Evolutionary conservation across 768 basidiomycete species (phyloP).

Genomic region (Daedaleopsis nitida): DNA sequence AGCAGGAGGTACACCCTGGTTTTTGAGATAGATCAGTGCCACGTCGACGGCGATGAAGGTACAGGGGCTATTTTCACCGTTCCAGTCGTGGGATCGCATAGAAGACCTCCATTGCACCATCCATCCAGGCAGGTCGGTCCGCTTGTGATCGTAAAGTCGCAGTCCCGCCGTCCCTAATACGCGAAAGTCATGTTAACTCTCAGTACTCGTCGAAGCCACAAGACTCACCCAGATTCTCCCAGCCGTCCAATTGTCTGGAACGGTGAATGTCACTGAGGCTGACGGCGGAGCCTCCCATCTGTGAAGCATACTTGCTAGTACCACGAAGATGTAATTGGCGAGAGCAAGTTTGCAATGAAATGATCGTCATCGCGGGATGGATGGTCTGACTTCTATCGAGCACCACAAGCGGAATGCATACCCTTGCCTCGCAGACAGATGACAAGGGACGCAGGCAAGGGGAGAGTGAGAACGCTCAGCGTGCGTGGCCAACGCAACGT

Average conservation of each 20-base stretch:
- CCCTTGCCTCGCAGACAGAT: too few relatives aligned
- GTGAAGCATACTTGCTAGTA: not conserved
- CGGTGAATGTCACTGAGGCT: conserved; percentile 47
- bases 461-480: too few relatives aligned
- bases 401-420: too few relatives aligned
- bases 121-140: conserved; percentile 61
- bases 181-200: not conserved
- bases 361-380: too few relatives aligned
- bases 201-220: not conserved
- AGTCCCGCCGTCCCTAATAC: conserved; percentile 37
- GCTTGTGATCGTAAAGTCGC: conserved; percentile 53
- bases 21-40: not conserved
- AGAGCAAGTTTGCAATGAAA: too few relatives aligned
- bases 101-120: conserved; percentile 69
- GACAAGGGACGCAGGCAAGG: too few relatives aligned
- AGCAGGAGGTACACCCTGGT: conserved; percentile 35
- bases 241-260: conserved; percentile 66
- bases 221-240: conserved; percentile 61
- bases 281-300: conserved; percentile 40
- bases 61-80: conserved; percentile 34
- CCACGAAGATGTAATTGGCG: not conserved
- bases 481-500: too few relatives aligned
- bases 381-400: too few relatives aligned
- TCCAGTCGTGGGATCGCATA: conserved; percentile 53
- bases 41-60: not conserved